Evolutionary conservation across 495 filamentous ascomycete species (phyloP).

Genomic region (Aspergillus haitiensis): DNA sequence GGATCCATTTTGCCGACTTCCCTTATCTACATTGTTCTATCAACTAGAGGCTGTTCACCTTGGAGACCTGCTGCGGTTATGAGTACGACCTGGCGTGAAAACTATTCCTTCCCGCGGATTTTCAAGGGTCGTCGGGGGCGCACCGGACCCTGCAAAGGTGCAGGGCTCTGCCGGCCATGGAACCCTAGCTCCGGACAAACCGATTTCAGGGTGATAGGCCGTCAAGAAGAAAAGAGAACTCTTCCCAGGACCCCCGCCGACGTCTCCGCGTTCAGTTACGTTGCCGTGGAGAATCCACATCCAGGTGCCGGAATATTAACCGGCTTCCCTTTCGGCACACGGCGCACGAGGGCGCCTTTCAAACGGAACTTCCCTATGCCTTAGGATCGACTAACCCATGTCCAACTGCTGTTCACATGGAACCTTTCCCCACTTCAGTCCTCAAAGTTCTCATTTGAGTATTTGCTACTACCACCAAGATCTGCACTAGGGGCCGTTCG

Average conservation of each 20-base stretch:
- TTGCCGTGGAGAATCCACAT: slow-evolving; percentile 7
- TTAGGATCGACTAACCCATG: slow-evolving; percentile 8
- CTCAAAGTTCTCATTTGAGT: slow-evolving; percentile 74
- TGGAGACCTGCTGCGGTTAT: slow-evolving; percentile 7
- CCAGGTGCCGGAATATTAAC: slow-evolving; percentile 6
- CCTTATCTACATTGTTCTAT: slow-evolving; percentile 8
- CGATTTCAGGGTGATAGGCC: slow-evolving; percentile 6
- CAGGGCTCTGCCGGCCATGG: slow-evolving; percentile 4
- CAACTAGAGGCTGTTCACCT: slow-evolving; percentile 7
- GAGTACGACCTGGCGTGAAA: slow-evolving; percentile 7
- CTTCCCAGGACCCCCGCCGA: slow-evolving; percentile 7
- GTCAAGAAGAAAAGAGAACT: slow-evolving; percentile 7
- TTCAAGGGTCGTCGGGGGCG: slow-evolving; percentile 7
- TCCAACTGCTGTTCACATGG: slow-evolving; percentile 7
- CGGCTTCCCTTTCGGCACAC: slow-evolving; percentile 6
- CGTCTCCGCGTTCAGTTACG: slow-evolving; percentile 7
- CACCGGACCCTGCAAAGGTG: slow-evolving; percentile 7
- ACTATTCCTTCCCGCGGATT: slow-evolving; percentile 7
- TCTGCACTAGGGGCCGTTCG: slow-evolving; percentile 69
- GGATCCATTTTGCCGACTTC: slow-evolving; percentile 7
- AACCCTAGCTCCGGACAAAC: slow-evolving; percentile 7
- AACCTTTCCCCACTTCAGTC: slow-evolving; percentile 58
- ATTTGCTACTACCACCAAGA: slow-evolving; percentile 77
- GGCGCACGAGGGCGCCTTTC: slow-evolving; percentile 5
- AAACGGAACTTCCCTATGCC: slow-evolving; percentile 7